These are phyloP conservation scores for Globisporangium cylindrosporum DNA, from an alignment of 352 stramenopile species.

Conservation along the genomic window DNA sequence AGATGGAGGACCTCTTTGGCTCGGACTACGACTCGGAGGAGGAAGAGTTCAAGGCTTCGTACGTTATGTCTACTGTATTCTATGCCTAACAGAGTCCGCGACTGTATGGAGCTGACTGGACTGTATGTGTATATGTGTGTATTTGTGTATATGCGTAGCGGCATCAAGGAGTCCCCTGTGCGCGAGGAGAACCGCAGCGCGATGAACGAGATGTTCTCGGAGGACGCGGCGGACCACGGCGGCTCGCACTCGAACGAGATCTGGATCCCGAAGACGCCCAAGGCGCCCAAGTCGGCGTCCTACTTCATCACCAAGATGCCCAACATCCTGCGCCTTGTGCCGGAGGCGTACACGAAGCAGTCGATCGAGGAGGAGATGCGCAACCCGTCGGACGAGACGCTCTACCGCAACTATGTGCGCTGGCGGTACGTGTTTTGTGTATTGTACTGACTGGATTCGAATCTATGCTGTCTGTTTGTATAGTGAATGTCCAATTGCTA, in stretches of 20 bases:
- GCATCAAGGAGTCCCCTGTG: slow-evolving; percentile 80
- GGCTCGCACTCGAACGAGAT: slow-evolving; percentile 50
- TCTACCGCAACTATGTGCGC: slow-evolving; percentile 87
- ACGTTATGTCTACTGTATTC: slow-evolving; percentile 20
- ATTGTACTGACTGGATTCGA: not conserved
- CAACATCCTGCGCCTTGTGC: slow-evolving; percentile 82
- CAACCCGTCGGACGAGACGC: slow-evolving; percentile 79
- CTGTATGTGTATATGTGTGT: not conserved
- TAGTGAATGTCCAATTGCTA: not conserved
- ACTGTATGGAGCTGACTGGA: not conserved
- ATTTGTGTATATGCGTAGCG: slow-evolving; percentile 33
- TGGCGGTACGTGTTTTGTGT: slow-evolving; percentile 42
- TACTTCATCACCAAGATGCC: slow-evolving; percentile 82
- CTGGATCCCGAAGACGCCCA: slow-evolving; percentile 77
- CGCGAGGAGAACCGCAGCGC: slow-evolving; percentile 48
- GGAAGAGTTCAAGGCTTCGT: slow-evolving; percentile 87
- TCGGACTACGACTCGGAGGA: slow-evolving; percentile 89
- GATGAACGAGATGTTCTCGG: slow-evolving; percentile 37
- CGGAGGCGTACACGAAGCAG: slow-evolving; percentile 72
- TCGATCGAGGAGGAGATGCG: slow-evolving; percentile 75
- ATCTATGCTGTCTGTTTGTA: not conserved
- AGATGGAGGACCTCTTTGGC: slow-evolving; percentile 88
- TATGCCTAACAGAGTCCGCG: not conserved
- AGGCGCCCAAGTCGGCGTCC: slow-evolving; percentile 51
- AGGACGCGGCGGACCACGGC: slow-evolving; percentile 36